Conservation (phyloP, 2,329 filamentous ascomycete genomes). For the Diplodia sapinea region DNA sequence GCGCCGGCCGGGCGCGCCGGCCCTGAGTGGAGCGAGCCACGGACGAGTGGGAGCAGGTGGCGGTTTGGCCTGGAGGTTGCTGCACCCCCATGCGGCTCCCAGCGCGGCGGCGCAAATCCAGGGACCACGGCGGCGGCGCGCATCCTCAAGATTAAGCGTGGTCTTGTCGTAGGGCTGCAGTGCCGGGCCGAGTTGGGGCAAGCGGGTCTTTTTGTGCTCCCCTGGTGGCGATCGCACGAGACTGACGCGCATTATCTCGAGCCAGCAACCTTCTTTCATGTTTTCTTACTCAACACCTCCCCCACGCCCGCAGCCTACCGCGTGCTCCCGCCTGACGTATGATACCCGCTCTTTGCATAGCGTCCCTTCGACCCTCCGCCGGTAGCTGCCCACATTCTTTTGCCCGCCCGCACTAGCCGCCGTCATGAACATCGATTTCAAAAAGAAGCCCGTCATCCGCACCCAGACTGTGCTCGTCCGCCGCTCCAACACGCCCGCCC, state of each 20-base stretch:
- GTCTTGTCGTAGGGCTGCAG: conserved; percentile 26
- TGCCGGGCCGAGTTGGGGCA: conserved; percentile 20
- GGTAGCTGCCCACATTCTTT: conserved; percentile 26
- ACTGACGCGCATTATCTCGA: conserved; percentile 27
- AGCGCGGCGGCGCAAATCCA: conserved; percentile 21
- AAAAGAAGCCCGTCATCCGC: conserved; percentile 29
- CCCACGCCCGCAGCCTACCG: conserved; percentile 4
- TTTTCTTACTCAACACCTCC: conserved; percentile 21
- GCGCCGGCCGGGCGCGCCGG: conserved; percentile 5
- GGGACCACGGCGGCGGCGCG: conserved; percentile 12
- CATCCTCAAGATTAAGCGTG: conserved; percentile 9
- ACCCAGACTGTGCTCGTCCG: conserved; percentile 29
- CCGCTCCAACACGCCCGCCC: conserved; percentile 21
- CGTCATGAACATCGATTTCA: conserved; percentile 32
- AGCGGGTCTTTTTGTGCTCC: conserved; percentile 25
- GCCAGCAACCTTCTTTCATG: conserved; percentile 27
- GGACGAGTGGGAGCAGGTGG: not conserved
- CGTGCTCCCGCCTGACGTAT: conserved; percentile 26
- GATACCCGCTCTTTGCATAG: conserved; percentile 26
- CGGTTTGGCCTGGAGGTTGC: not conserved
- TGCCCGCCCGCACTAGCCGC: conserved; percentile 1
- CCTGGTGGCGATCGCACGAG: conserved; percentile 29
- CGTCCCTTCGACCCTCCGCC: conserved; percentile 18
- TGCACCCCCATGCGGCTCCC: not conserved
- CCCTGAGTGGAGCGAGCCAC: not conserved